Percentiles rank a stretch among this genome's conserved stretches.
phyloP scores from a whole-genome alignment of 169 alveolate species.

The Amoebophrya sp. region DNA sequence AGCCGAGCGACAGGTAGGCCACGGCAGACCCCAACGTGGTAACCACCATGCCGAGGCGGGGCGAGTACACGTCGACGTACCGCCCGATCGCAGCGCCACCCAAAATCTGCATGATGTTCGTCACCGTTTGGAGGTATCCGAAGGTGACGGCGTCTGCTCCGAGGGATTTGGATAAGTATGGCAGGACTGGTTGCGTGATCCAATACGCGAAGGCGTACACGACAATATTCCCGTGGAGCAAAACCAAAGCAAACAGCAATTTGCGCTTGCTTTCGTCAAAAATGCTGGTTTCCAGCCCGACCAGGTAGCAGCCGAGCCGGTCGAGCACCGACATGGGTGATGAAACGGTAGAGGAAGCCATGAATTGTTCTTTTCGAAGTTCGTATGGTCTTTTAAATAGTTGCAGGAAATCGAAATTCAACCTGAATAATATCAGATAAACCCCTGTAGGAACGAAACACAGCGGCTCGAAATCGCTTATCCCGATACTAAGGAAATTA shows the following conservation, averaged over 20 bases:
- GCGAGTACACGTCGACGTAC: neutral
- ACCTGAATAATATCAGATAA: too few relatives aligned
- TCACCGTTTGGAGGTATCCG: neutral
- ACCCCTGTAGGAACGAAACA: too few relatives aligned
- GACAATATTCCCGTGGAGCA: neutral
- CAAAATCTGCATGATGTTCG: neutral
- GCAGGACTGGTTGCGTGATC: neutral
- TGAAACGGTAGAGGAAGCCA: too few relatives aligned
- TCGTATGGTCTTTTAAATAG: too few relatives aligned
- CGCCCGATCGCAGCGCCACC: conserved; percentile 3
- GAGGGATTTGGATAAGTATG: neutral
- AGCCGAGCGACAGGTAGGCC: neutral
- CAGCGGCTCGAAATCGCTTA: too few relatives aligned
- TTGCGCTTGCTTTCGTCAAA: too few relatives aligned
- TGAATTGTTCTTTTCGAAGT: too few relatives aligned
- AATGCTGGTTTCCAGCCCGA: too few relatives aligned
- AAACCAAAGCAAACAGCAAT: neutral
- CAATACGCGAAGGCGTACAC: neutral
- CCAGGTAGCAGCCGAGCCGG: too few relatives aligned
- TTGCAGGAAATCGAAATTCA: too few relatives aligned
- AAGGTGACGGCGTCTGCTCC: neutral
- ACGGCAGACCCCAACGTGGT: neutral
- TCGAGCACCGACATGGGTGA: too few relatives aligned
- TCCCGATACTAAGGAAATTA: too few relatives aligned
- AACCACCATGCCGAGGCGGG: conserved; percentile 9